Evolutionary conservation across 768 basidiomycete species (phyloP), one percentile per base, ranked within the genome.

Genomic region (Termitomyces sp.): DNA sequence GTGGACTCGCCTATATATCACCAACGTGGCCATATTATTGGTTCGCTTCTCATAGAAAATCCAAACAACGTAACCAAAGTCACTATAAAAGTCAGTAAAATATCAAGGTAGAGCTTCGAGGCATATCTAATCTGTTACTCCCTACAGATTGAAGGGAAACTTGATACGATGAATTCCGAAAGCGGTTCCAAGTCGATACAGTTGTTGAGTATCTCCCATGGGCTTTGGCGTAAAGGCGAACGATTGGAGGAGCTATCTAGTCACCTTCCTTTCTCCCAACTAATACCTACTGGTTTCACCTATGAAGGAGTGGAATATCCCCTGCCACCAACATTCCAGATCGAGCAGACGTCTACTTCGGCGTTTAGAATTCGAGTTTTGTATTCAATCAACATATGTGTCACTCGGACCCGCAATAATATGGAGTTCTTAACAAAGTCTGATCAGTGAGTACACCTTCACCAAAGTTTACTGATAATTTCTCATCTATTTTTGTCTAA

Each of bases 301-400:
- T 73, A 80, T 46, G 68, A 65, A 6, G 65, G 65, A 42, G 63
- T 69, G 16, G 53, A 66, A 4, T 59, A 63, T 36, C 68, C 75
- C 29, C 66, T 85, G 9, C 86, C 86, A 2, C 84, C 86, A 1
- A 74, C 78, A 1, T 83, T 75, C 58, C 63, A 72, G 28, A 60
- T 68, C 8, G 63, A 71, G 18, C 65, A 67, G 33, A 63, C 69
- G 8, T 70, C 69, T 28, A 55, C 73, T 2, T 74, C 77, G 1
- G 72, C 75, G 10, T 65, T 82, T 16, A 73, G 62, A 52, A 70
- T 77, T 10, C 71, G 73, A 45, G 75, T 70, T 44, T 64, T 68
- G 0, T 89, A 87, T 64, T 68, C 70, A 1, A 62, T 89, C 4
- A 74, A 67, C 4, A 68, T 88, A 20, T 67, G 66, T 41, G 61